These are phyloP conservation scores for Vitis hybrid DNA, from an alignment of 177 flowering plant species.

Conservation along the genomic window DNA sequence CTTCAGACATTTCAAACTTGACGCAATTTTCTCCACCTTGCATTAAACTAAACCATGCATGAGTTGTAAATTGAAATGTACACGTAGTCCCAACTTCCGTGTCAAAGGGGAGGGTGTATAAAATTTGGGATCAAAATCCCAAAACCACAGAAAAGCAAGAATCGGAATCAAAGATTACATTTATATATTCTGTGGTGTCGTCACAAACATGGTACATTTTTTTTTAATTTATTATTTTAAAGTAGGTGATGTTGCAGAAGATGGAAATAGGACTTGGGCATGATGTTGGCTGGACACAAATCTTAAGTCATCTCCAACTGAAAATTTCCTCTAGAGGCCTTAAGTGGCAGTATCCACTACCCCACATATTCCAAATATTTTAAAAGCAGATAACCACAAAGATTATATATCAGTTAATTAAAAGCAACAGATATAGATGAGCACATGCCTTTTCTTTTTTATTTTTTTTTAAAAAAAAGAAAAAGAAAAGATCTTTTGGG, in stretches of 20 bases:
- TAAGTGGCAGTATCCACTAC: constrained; percentile 11
- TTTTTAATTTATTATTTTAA: not conserved
- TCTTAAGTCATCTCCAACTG: constrained; percentile 18
- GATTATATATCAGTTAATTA: not conserved
- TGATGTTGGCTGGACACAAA: constrained; percentile 14
- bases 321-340: constrained; percentile 6
- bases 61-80: too few species aligned
- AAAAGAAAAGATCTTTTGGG: not conserved
- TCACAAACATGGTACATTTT: constrained; percentile 12
- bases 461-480: too few species aligned
- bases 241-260: not conserved
- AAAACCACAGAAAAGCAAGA: constrained; percentile 1
- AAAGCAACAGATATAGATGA: not conserved
- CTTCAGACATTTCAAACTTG: too few species aligned
- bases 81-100: too few species aligned
- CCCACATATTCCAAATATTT: not conserved
- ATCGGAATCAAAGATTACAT: constrained; percentile 15
- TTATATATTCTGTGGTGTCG: not conserved
- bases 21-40: too few species aligned
- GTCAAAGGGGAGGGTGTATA: too few species aligned
- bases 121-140: too few species aligned
- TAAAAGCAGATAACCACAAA: constrained; percentile 11
- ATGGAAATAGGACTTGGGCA: not conserved
- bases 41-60: too few species aligned
- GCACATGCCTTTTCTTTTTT: constrained; percentile 9